These are phyloP conservation scores for Datura wrightii DNA, from an alignment of 257 asterid species.

Conservation along the genomic window DNA sequence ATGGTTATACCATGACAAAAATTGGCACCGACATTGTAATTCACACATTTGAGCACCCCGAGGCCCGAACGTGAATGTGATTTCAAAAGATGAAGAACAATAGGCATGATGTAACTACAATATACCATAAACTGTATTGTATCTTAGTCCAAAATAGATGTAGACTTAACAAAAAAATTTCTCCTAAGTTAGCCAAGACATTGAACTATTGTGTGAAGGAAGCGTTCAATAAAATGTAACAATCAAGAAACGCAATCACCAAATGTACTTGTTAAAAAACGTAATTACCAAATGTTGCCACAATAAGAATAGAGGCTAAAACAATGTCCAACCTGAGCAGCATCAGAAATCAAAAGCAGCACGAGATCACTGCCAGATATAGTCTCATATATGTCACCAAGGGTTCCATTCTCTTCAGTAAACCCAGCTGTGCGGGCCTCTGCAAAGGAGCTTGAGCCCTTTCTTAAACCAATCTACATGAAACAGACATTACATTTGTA, in stretches of 20 bases:
- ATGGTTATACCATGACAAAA: background rate
- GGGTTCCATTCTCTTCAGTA: conserved; percentile 86
- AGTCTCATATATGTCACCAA: conserved; percentile 96
- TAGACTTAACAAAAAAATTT: background rate
- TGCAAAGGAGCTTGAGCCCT: conserved; percentile 86
- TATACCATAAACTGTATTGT: background rate
- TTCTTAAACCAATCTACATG: conserved; percentile 87
- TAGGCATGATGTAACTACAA: background rate
- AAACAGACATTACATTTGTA: conserved; percentile 31
- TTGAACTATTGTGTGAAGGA: conserved; percentile 23
- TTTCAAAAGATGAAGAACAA: background rate
- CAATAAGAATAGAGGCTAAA: background rate
- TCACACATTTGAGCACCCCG: background rate
- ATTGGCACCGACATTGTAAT: background rate
- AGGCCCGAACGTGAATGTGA: background rate
- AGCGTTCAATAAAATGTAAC: background rate
- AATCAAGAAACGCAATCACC: background rate
- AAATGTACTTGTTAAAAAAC: background rate
- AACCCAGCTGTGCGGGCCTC: conserved; percentile 95
- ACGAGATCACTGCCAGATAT: conserved; percentile 88
- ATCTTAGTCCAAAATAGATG: background rate
- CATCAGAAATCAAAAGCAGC: conserved; percentile 87
- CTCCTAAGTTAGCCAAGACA: background rate
- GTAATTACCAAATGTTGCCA: conserved; percentile 4
- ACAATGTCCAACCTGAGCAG: conserved; percentile 77